Evolutionary conservation across 2,329 filamentous ascomycete genomes (phyloP).

Genomic region (Westerdykella sp.): DNA sequence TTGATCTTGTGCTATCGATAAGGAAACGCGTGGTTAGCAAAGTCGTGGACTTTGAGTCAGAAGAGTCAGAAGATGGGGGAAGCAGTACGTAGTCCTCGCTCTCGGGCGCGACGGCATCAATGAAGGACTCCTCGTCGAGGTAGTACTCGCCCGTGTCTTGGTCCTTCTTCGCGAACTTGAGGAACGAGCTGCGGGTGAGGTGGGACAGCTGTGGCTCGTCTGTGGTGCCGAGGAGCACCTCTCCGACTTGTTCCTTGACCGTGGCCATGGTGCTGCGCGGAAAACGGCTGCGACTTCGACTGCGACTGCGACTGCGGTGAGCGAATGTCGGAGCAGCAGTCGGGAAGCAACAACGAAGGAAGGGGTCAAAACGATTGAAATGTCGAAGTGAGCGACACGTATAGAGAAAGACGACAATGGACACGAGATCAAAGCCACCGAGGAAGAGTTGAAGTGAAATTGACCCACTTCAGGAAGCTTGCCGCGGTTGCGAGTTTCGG

Average conservation of each 20-base stretch:
- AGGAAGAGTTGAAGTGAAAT: background rate
- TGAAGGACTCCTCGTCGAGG: slow-evolving; percentile 81
- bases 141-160: slow-evolving; percentile 67
- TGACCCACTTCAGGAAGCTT: too few species aligned
- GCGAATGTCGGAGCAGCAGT: too few species aligned
- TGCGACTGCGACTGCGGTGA: too few species aligned
- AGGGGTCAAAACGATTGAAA: too few species aligned
- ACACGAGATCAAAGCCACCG: too few species aligned
- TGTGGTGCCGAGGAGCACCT: slow-evolving; percentile 59
- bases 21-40: slow-evolving; percentile 24
- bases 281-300: too few species aligned
- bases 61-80: slow-evolving; percentile 5
- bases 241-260: slow-evolving; percentile 64
- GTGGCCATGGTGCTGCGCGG: slow-evolving; percentile 30
- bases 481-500: background rate
- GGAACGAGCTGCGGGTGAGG: slow-evolving; percentile 70
- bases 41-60: background rate
- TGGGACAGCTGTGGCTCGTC: slow-evolving; percentile 59
- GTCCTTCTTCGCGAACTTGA: slow-evolving; percentile 69
- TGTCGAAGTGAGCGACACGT: too few species aligned
- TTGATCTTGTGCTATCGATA: slow-evolving; percentile 84
- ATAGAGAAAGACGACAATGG: too few species aligned
- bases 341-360: too few species aligned
- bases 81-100: slow-evolving; percentile 81
- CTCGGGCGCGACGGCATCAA: slow-evolving; percentile 79